These are phyloP conservation scores for Corymbia maculata DNA, from an alignment of 345 rosid species.

Conservation along the genomic window DNA sequence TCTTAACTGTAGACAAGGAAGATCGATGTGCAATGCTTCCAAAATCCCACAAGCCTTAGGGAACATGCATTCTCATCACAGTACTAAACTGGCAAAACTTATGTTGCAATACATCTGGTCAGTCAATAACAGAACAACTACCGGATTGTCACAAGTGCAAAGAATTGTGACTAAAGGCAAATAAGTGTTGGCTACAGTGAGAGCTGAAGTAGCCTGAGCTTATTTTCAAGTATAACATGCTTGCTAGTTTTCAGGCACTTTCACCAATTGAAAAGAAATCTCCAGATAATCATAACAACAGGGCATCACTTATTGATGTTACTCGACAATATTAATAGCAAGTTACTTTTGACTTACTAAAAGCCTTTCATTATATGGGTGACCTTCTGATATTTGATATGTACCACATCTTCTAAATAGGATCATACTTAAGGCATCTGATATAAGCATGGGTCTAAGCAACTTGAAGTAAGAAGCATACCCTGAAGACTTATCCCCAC, in stretches of 20 bases:
- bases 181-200: background rate
- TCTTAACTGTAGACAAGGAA: background rate
- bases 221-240: background rate
- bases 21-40: background rate
- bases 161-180: background rate
- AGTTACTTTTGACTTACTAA: background rate
- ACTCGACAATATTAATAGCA: background rate
- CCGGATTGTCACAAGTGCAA: background rate
- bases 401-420: background rate
- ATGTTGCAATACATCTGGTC: background rate
- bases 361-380: background rate
- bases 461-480: background rate
- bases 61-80: background rate
- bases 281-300: background rate
- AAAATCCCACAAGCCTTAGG: background rate
- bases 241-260: background rate
- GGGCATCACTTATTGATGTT: background rate
- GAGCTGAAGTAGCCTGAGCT: background rate
- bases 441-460: background rate
- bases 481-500: background rate
- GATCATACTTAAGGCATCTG: background rate
- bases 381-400: background rate
- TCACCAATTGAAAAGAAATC: background rate
- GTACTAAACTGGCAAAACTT: background rate
- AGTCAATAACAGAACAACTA: background rate